Evolutionary conservation across 2,329 filamentous ascomycete species (phyloP), one percentile per base, ranked within the genome.

Genomic region (Apiospora kogelbergensis): DNA sequence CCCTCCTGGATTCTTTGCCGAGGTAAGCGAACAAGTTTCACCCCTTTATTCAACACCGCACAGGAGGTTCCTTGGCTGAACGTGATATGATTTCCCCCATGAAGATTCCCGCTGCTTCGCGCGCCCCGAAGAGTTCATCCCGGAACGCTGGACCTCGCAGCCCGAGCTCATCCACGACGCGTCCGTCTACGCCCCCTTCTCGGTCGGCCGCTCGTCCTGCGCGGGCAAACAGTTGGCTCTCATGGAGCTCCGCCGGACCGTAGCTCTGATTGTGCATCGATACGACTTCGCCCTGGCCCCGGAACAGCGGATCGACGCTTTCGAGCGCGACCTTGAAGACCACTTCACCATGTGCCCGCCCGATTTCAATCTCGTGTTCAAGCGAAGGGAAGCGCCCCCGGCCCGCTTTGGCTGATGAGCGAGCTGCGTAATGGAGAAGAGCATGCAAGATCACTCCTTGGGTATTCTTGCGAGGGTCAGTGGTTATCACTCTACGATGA

Each of bases 151-250:
- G 74, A 72, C 68, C 11, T 69, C 70, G 3, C 66, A 66, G 15
- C 69, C 69, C 10, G 72, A 75, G 22, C 68, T 75, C 44, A 69
- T 68, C 20, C 69, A 68, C 17, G 71, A 78, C 26, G 74, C 72
- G 22, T 67, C 70, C 0, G 73, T 70, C 0, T 78, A 75, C 66
- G 70, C 72, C 1, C 76, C 77, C 2, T 79, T 78, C 41, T 74
- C 73, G n/a, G 57, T 71, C 17, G 76, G 79, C 2, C 74, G 72
- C 1, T 78, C 78, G 64, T 76, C 77, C 6, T 81, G 80, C 48
- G 77, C 78, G 1, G 80, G 80, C 1, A 81, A 80, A 68, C 76
- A 78, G 68, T 72, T 82, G 1, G 80, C 74, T 0, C 70, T 81
- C 45, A 78, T 80, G 75, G 78, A 80, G 67, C n/a, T 70, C 4